Conservation (phyloP, 495 filamentous ascomycete genomes). For the Cladorrhinum samala region DNA sequence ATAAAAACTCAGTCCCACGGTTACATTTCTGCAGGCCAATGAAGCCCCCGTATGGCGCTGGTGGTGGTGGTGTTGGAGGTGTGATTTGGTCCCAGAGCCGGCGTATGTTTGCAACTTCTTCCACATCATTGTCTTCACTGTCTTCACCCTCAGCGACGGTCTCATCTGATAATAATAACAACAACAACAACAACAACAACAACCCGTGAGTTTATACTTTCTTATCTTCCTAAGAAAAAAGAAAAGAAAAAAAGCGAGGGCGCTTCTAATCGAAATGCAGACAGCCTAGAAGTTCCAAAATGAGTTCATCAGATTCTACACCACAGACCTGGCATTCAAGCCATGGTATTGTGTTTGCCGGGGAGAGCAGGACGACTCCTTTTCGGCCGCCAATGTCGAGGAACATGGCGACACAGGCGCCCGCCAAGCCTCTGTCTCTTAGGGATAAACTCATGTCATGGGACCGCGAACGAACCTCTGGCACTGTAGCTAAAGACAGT, state of each 20-base stretch:
- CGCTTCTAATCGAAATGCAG: too few species aligned
- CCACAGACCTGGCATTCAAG: constrained; percentile 34
- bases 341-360: constrained; percentile 35
- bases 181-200: too few species aligned
- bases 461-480: too few species aligned
- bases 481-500: too few species aligned
- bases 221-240: too few species aligned
- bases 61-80: background rate
- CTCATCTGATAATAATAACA: background rate
- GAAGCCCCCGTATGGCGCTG: constrained; percentile 2
- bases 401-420: too few species aligned
- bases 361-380: constrained; percentile 16
- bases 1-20: background rate
- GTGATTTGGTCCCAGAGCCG: background rate
- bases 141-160: too few species aligned
- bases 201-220: too few species aligned
- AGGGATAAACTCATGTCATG: too few species aligned
- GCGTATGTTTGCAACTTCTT: constrained; percentile 7
- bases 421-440: too few species aligned
- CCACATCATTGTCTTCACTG: background rate
- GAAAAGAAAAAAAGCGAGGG: too few species aligned
- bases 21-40: constrained; percentile 1
- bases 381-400: constrained; percentile 10
- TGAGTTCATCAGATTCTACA: constrained; percentile 21
- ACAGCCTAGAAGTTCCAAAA: constrained; percentile 10